Base-by-base conservation (phyloP, 441 rosid genomes). In the Populus hybrid region DNA sequence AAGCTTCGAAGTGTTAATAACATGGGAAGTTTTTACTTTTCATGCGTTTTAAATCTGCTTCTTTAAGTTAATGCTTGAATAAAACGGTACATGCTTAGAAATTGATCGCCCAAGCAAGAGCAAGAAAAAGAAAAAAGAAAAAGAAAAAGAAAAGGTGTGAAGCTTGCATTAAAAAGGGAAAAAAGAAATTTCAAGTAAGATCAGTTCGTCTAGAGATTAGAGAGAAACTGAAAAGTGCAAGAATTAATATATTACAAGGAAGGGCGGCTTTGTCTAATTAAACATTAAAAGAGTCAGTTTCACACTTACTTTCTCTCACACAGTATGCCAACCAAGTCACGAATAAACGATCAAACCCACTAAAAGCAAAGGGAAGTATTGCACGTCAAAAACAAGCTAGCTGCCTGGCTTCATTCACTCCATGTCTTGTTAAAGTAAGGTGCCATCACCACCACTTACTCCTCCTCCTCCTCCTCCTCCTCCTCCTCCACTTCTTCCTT, bases 311-410 rank as follows among this genome's bases (percentile, higher is more conserved):
- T 50, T 68, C 72, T 69, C 11, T 23, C 32, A 54, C 32, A 65
- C 50, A 21, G 26, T 74, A 21, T 28, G 28, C 72, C 66, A 71
- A 57, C 54, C 72, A 78, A 65, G 73, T 73, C 73, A 82, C 68
- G 83, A 83, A 82, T 74, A 68, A 74, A 82, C 81, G 30, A 28
- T 76, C 82, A 73, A 38, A 77, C 72, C 70, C 77, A 82, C 14
- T 54, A 72, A 83, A 85, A 83, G 83, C 70, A 77, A 80, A 79
- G 72, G 40, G 36, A n/a, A 40, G 80, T 26, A 20, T 72, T 73
- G 80, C 83, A 79, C 82, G 85, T 81, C 86, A 74, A 83, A 87
- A 81, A 78, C 83, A 74, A 82, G 87, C 74, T 11, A 20, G 40
- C 14, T 59, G 1, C 64, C 73, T 59, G 0, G 34, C 73, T 72